Conservation (phyloP, 306 rosid genomes). For the Inga laurina region DNA sequence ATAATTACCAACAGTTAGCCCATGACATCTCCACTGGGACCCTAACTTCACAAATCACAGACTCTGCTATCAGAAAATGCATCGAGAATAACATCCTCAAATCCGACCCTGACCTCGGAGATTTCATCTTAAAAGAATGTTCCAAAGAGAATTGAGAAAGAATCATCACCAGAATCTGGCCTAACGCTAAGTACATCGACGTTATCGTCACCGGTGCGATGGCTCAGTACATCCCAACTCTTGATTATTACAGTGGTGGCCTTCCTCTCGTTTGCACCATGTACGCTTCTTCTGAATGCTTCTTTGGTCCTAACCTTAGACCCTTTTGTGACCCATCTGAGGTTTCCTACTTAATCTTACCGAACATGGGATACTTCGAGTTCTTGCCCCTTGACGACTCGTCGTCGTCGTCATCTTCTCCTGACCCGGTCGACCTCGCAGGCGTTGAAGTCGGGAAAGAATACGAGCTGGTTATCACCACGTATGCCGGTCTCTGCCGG, state of each 20-base stretch:
- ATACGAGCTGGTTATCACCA: conserved; percentile 67
- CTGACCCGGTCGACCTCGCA: conserved; percentile 53
- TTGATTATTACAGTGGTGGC: conserved; percentile 65
- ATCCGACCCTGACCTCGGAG: conserved; percentile 51
- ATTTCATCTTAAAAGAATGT: conserved; percentile 50
- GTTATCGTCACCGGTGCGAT: conserved; percentile 93
- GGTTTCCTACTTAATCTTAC: conserved; percentile 80
- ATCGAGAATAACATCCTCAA: conserved; percentile 42
- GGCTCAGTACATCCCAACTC: conserved; percentile 84
- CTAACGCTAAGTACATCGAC: conserved; percentile 71
- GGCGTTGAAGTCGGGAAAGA: conserved; percentile 64
- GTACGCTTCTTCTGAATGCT: conserved; percentile 92
- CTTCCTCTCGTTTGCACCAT: conserved; percentile 69
- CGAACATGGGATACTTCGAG: conserved; percentile 88
- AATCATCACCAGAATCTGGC: conserved; percentile 77
- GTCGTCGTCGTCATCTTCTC: conserved; percentile 35
- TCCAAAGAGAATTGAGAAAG: conserved; percentile 50
- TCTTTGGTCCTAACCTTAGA: conserved; percentile 70
- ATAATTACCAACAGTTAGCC: conserved; percentile 56
- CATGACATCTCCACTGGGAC: conserved; percentile 67
- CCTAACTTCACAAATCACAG: conserved; percentile 64
- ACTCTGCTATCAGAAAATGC: conserved; percentile 43
- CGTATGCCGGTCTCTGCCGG: conserved; percentile 70
- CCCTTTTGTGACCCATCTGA: conserved; percentile 68
- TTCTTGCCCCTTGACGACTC: conserved; percentile 63